Base-by-base conservation (phyloP, 2,329 filamentous ascomycete genomes). In the Trichoderma breve region DNA sequence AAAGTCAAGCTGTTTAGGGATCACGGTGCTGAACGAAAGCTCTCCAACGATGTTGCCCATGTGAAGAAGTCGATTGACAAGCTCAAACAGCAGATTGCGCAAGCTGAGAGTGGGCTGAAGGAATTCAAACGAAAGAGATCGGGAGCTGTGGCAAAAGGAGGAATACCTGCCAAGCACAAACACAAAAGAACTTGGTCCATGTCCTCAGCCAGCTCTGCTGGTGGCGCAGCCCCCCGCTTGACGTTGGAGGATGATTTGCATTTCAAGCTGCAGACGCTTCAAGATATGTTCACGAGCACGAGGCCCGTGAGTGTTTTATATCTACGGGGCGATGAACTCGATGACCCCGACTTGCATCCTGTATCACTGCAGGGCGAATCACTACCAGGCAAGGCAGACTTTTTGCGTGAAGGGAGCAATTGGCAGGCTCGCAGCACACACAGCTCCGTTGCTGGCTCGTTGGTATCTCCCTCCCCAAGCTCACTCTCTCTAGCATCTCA, bases 1-100 rank as follows among this genome's bases (percentile, higher is more conserved):
- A 98, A 97, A 82, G 95, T 98, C 73, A 98, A 98, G 81, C 89
- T 98, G 3, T 98, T 98, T 86, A 90, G 95, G 74, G 95, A 98
- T 79, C 96, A 98, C 77, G 95, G 95, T 28, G 96, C 96, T 0
- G 95, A 98, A 81, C 90, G 95, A 65, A 98, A 98, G 80, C 87
- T 98, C 1, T 95, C 95, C 18, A 98, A 98, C 79, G 95, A 98
- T 76, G 89, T 98, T 9, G 93, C 93, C 0, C 95, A 98, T 77
- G 93, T 98, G 74, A 97, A 97, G 82, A 98, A 98, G 83, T 93
- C 92, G 0, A 98, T 98, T 76, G 95, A 98, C 78, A 98, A 98
- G 82, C 84, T 98, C 61, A 97, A 97, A 81, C 94, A 97, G 79
- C 95, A 98, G 78, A 96, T 98, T 73, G 86, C 92, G 0, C 94